These are phyloP conservation scores for Calycina herbarum DNA, from an alignment of 2,329 filamentous ascomycete species.

Conservation along the genomic window DNA sequence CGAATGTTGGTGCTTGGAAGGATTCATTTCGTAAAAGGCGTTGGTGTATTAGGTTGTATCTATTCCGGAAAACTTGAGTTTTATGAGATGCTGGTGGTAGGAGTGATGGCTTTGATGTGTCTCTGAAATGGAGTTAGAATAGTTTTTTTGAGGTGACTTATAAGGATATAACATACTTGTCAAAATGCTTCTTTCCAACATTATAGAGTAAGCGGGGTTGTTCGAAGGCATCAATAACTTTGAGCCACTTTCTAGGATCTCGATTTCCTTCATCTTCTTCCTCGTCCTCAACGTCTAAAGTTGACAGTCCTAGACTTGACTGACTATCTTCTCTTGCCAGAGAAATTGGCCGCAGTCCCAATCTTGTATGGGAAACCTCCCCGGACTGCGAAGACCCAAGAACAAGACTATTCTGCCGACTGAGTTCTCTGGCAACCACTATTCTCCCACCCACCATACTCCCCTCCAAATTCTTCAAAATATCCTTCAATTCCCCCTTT, in stretches of 20 bases:
- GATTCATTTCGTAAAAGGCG: slow-evolving; percentile 88
- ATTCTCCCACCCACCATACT: slow-evolving; percentile 86
- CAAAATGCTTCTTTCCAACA: slow-evolving; percentile 83
- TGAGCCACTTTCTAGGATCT: slow-evolving; percentile 81
- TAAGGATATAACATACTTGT: slow-evolving; percentile 56
- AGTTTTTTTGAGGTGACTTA: background rate
- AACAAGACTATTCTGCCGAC: slow-evolving; percentile 63
- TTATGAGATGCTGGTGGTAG: slow-evolving; percentile 79
- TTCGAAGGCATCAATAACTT: slow-evolving; percentile 78
- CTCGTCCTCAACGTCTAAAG: slow-evolving; percentile 53
- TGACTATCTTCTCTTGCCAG: slow-evolving; percentile 61
- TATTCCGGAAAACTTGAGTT: slow-evolving; percentile 81
- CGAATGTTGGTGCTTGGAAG: slow-evolving; percentile 81
- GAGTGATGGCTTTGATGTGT: slow-evolving; percentile 64
- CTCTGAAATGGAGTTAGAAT: slow-evolving; percentile 42
- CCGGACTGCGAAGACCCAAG: slow-evolving; percentile 56
- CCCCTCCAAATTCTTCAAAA: slow-evolving; percentile 80
- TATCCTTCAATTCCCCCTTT: slow-evolving; percentile 73
- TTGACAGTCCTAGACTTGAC: slow-evolving; percentile 63
- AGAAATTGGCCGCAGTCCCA: slow-evolving; percentile 52
- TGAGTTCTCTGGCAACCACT: slow-evolving; percentile 53
- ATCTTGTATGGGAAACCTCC: slow-evolving; percentile 54
- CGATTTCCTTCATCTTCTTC: slow-evolving; percentile 55
- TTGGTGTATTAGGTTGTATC: slow-evolving; percentile 91
- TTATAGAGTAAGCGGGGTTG: slow-evolving; percentile 81